Evolutionary conservation across 192 early-diverging fungal species (phyloP).

Genomic region (Coemansia javaensis): DNA sequence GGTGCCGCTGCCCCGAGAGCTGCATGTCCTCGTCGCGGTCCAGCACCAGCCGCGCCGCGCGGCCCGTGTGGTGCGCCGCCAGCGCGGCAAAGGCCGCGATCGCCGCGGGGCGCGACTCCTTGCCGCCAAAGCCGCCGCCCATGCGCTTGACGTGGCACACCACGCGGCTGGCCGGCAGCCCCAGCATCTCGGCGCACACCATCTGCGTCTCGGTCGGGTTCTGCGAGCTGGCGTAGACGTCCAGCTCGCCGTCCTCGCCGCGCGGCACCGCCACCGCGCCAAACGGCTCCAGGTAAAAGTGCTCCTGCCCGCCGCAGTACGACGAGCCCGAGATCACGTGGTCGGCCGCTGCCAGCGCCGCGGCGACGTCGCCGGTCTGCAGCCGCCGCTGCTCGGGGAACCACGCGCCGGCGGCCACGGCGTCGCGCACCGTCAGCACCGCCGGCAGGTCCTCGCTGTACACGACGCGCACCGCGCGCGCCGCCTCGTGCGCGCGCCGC

Average conservation of each 20-base stretch:
- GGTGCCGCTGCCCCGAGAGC: constrained; percentile 68
- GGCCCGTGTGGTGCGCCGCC: constrained; percentile 60
- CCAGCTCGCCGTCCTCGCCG: constrained; percentile 74
- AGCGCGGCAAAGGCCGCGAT: constrained; percentile 63
- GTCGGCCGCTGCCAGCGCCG: constrained; percentile 50
- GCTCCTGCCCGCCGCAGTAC: constrained; percentile 65
- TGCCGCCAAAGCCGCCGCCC: constrained; percentile 87
- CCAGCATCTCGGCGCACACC: constrained; percentile 66
- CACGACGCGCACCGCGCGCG: constrained; percentile 62
- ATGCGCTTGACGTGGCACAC: constrained; percentile 76
- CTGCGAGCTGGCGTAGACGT: constrained; percentile 76
- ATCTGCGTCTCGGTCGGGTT: constrained; percentile 71
- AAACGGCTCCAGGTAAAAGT: constrained; percentile 86
- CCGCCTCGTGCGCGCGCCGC: constrained; percentile 63
- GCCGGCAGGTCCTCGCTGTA: constrained; percentile 71
- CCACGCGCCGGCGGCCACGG: constrained; percentile 61
- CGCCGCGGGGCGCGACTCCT: constrained; percentile 63
- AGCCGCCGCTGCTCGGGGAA: constrained; percentile 55
- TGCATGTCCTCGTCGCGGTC: constrained; percentile 84
- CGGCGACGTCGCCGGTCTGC: constrained; percentile 60
- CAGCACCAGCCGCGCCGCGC: constrained; percentile 71
- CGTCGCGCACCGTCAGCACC: constrained; percentile 75
- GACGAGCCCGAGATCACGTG: constrained; percentile 55
- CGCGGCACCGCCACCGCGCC: constrained; percentile 62
- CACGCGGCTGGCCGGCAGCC: constrained; percentile 64